Conservation (phyloP, 83 land plant genomes). For the Diphasiastrum complanatum region DNA sequence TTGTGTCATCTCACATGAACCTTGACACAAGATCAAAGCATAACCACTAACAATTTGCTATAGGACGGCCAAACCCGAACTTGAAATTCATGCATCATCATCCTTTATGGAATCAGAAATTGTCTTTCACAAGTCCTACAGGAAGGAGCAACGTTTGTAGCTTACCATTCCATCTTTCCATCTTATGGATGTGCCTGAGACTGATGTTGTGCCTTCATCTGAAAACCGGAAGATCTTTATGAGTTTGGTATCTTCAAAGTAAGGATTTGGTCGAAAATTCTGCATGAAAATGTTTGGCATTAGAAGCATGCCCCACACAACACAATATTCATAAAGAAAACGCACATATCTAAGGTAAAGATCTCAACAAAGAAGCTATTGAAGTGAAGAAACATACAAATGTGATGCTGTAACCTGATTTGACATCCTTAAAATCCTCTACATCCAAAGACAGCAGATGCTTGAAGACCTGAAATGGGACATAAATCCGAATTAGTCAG, state of each 20-base stretch:
- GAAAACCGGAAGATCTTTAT: constrained; percentile 56
- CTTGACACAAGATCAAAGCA: too few relatives aligned
- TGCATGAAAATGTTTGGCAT: too few relatives aligned
- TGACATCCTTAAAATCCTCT: constrained; percentile 82
- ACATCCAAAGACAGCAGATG: constrained; percentile 72
- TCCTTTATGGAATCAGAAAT: not conserved
- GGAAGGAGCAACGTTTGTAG: not conserved
- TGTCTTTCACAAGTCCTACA: not conserved
- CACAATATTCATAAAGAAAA: too few relatives aligned
- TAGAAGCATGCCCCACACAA: too few relatives aligned
- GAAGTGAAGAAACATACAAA: constrained; percentile 45
- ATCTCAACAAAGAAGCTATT: not conserved
- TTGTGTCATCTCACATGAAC: too few relatives aligned
- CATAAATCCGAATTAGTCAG: not conserved
- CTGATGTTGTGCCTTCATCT: constrained; percentile 74
- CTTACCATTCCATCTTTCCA: constrained; percentile 96
- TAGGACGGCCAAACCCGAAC: not conserved
- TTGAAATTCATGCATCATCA: not conserved
- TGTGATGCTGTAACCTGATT: constrained; percentile 80
- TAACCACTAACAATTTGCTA: too few relatives aligned
- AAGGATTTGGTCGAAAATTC: constrained; percentile 72
- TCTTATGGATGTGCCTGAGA: constrained; percentile 52
- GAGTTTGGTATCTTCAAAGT: constrained; percentile 77
- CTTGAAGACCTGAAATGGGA: constrained; percentile 59
- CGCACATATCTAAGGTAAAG: not conserved